Evolutionary conservation across 371 early-diverging fungal species (phyloP).

Genomic region (Cokeromyces recurvatus): DNA sequence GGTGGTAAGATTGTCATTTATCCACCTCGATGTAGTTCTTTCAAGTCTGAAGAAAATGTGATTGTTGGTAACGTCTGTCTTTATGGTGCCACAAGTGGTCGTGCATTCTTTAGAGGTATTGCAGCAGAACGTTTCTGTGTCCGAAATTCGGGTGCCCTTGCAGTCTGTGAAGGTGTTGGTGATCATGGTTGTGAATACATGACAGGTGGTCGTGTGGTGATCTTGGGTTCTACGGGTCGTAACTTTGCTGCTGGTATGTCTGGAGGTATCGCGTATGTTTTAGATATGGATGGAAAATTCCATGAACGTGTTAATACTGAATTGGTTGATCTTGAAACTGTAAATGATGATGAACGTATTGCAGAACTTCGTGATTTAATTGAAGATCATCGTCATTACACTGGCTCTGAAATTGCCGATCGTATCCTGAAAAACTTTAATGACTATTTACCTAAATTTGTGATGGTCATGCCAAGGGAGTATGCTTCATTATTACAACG

Average conservation of each 20-base stretch:
- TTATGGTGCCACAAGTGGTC: conserved; percentile 95
- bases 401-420: conserved; percentile 78
- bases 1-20: conserved; percentile 88
- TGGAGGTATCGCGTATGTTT: conserved; percentile 90
- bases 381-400: conserved; percentile 74
- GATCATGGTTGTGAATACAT: conserved; percentile 99
- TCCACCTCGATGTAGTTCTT: conserved; percentile 74
- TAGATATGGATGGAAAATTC: conserved; percentile 60
- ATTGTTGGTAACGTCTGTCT: conserved; percentile 96
- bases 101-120: conserved; percentile 88
- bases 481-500: conserved; percentile 75
- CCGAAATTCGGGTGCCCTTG: conserved; percentile 94
- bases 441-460: conserved; percentile 68
- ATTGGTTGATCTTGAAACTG: conserved; percentile 82
- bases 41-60: conserved; percentile 82
- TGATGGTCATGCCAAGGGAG: conserved; percentile 92
- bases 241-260: conserved; percentile 97
- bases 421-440: conserved; percentile 69
- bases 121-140: conserved; percentile 98
- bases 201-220: conserved; percentile 89
- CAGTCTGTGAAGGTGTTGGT: conserved; percentile 95
- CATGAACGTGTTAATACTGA: conserved; percentile 74
- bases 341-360: conserved; percentile 73
- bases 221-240: conserved; percentile 81
- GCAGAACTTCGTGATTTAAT: conserved; percentile 71